Conservation (phyloP, 495 filamentous ascomycete species). For the Penicillium soppii region DNA sequence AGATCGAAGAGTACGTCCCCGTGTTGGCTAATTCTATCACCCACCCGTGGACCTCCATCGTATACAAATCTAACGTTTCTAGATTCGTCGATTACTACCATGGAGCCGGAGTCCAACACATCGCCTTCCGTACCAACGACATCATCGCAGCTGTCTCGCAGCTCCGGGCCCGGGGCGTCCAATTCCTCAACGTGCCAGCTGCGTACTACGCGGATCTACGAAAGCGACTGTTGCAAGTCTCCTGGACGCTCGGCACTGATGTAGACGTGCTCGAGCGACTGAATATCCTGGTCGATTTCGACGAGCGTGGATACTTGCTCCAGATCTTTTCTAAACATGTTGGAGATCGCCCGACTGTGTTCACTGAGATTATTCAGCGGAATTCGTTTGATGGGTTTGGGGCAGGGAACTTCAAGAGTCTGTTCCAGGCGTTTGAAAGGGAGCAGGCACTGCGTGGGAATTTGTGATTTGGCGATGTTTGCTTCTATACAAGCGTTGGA, state of each 20-base stretch:
- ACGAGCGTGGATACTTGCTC: constrained; percentile 75
- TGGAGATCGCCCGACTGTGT: constrained; percentile 82
- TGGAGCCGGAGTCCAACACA: constrained; percentile 78
- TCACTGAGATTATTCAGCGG: constrained; percentile 82
- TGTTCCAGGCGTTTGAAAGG: constrained; percentile 84
- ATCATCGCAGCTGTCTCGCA: constrained; percentile 65
- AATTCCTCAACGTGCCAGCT: constrained; percentile 73
- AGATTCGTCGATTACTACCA: constrained; percentile 69
- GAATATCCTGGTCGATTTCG: constrained; percentile 80
- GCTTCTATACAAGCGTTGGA: not conserved
- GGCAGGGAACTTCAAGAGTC: constrained; percentile 80
- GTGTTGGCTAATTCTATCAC: not conserved
- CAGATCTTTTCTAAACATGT: constrained; percentile 82
- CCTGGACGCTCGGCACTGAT: constrained; percentile 58
- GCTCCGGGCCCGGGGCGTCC: constrained; percentile 66
- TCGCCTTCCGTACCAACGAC: constrained; percentile 72
- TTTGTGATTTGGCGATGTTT: constrained; percentile 12
- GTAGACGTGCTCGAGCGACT: constrained; percentile 64
- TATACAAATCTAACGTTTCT: not conserved
- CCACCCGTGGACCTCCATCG: not conserved
- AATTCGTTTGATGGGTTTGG: constrained; percentile 80
- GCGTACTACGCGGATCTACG: constrained; percentile 71
- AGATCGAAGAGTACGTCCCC: constrained; percentile 70
- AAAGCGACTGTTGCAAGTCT: constrained; percentile 48
- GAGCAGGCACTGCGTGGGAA: constrained; percentile 59